Evolutionary conservation across 108 stramenopile genomes (phyloP), one percentile per base, ranked within the genome.

Genomic region (Bacterosira constricta): DNA sequence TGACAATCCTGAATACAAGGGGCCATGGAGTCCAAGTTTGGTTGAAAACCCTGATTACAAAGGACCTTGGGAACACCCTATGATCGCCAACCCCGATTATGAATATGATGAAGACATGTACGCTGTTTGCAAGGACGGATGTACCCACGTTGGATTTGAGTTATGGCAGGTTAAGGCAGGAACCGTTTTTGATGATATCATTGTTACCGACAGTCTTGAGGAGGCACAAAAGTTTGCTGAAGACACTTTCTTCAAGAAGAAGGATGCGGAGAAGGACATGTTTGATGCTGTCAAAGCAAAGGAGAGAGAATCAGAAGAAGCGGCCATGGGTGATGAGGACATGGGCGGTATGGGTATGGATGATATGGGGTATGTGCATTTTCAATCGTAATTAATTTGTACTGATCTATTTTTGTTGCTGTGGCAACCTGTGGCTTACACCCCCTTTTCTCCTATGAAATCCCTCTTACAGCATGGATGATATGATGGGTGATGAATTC

Each of bases 141-240:
- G 96, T 77, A 97, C 96, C 21, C 94, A 97, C 70, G 89, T 99
- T 66, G 99, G 98, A 35, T 99, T 99, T 71, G 99, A 99, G 88
- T 84, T 99, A 56, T 99, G 98, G 99, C 97, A 97, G 84, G 99
- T 99, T 23, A 98, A 89, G 69, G 72, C 95, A 6, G 99, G 99
- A 61, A 98, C 98, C 31, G 80, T 97, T 39, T 99, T 99, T 83
- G 99, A 99, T 83, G 97, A 99, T 78, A 99, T 99, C 66, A 82
- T 99, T 65, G 83, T 99, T 27, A 98, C 98, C 3, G 98, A 99
- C 84, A 95, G 92, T 64, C 59, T 98, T 46, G 97, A 97, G 36
- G 98, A 99, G 77, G 98, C 98, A 9, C 86, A 96, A 54, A 87
- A 81, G 41, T 97, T 92, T 83, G 99, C 96, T 4, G 85, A 98